Evolutionary conservation across 1,139 yeast species (phyloP).

Genomic region (Pneumocystis wakefieldiae): DNA sequence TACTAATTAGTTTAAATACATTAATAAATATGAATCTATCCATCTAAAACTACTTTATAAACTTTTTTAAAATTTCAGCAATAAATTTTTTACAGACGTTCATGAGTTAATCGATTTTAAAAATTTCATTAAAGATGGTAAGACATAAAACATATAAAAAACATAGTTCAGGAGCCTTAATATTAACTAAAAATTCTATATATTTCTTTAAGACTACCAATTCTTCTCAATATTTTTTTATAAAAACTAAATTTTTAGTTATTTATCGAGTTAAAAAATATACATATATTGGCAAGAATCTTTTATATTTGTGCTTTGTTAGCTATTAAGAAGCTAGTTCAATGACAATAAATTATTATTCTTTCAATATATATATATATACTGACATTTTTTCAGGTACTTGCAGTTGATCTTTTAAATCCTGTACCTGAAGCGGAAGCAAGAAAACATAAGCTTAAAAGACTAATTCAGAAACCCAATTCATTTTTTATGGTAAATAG

Average conservation of each 20-base stretch:
- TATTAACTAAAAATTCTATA: neutral
- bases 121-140: neutral
- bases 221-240: too few species aligned
- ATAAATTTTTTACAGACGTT: neutral
- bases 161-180: neutral
- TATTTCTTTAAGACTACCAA: neutral
- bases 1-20: neutral
- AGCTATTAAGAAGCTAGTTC: neutral
- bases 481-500: slow-evolving; percentile 99
- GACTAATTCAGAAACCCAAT: slow-evolving; percentile 94
- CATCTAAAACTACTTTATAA: neutral
- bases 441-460: slow-evolving; percentile 93
- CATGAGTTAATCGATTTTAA: neutral
- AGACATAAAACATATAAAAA: neutral
- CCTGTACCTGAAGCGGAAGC: slow-evolving; percentile 95
- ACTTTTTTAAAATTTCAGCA: neutral
- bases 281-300: too few species aligned
- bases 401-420: slow-evolving; percentile 36
- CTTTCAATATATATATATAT: neutral
- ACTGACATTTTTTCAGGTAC: slow-evolving; percentile 2
- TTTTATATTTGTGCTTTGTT: neutral
- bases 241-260: too few species aligned
- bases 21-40: neutral
- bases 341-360: neutral
- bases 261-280: too few species aligned